Evolutionary conservation across 352 stramenopile genomes (phyloP), one percentile per base, ranked within the genome.

Genomic region (Pilasporangium apinafurcum): DNA sequence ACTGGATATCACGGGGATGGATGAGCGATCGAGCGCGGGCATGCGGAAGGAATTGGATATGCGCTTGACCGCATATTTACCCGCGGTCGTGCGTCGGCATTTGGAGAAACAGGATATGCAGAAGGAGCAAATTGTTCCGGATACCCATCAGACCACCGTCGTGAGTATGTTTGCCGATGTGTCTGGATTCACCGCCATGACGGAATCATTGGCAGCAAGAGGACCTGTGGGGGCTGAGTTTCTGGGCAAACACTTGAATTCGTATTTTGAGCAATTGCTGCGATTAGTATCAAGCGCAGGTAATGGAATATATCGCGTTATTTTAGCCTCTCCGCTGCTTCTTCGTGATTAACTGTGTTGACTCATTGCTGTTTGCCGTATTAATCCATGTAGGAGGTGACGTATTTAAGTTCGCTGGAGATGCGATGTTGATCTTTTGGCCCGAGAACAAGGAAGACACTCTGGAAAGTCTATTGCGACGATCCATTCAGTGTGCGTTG

Each of bases 391-490:
- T 8, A 51, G 68, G 69, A 8, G 81, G 85, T 32, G 87, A 96
- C 61, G 86, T 96, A 16, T 94, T 97, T 61, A 97, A 98, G 69
- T 98, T 98, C 52, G 92, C 92, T 10, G 92, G 92, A n/a, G 92
- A 98, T 39, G 92, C 92, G 14, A 88, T 97, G 75, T 87, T 98
- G 44, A 91, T 97, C 32, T 90, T 98, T 39, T 98, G 90, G 90
- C 82, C 81, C 8, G 75, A 86, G 50, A 90, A 89, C 60, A 90
- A 95, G 46, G 80, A 96, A 22, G 83, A 96, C 48, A 91, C 83
- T 26, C 65, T 95, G 51, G 69, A 95, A 48, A 75, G 54, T 9
- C 63, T 94, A 21, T 46, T 96, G 24, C 68, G 83, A 2, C 71
- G 89, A 10, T 84, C 77, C 14, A 51, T 95, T 10, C 91, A 97